Percentiles rank a stretch among this genome's conserved stretches.
Evolutionary conservation across 1,284 basidiomycete species (phyloP).

Genomic region (Ganoderma sp.): DNA sequence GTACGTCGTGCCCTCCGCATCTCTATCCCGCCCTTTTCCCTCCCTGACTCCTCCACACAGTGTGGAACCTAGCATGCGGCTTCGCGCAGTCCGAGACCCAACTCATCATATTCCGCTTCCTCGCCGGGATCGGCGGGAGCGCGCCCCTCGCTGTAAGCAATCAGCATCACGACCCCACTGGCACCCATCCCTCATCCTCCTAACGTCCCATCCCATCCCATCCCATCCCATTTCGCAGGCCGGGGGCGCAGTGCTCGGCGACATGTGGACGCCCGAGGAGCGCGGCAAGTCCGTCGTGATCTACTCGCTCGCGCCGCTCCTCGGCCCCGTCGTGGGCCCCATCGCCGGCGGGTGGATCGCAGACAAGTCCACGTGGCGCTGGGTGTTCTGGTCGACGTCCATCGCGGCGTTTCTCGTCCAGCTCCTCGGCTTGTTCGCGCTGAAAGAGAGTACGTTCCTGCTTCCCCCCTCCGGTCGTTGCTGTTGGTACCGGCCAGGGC

Average conservation of each 20-base stretch:
- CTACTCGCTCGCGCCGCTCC: slow-evolving; percentile 68
- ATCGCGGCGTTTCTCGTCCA: slow-evolving; percentile 59
- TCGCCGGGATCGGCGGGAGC: slow-evolving; percentile 67
- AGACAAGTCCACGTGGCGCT: slow-evolving; percentile 65
- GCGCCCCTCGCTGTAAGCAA: slow-evolving; percentile 57
- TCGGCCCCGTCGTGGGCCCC: slow-evolving; percentile 71
- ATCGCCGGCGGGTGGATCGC: slow-evolving; percentile 70
- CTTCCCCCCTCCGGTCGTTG: not conserved
- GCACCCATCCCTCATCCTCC: not conserved
- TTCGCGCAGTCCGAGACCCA: slow-evolving; percentile 39
- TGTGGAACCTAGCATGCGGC: slow-evolving; percentile 53
- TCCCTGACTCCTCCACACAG: slow-evolving; percentile 37
- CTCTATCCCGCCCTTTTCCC: no score
- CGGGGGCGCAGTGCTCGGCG: slow-evolving; percentile 73
- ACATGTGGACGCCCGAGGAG: slow-evolving; percentile 73
- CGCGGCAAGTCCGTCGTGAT: slow-evolving; percentile 71
- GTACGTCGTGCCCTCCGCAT: no score
- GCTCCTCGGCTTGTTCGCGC: slow-evolving; percentile 58
- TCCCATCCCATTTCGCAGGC: slow-evolving; percentile 43
- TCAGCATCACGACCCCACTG: no score
- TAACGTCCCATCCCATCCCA: no score
- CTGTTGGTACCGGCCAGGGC: not conserved
- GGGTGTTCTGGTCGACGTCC: slow-evolving; percentile 72
- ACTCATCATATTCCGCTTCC: slow-evolving; percentile 66
- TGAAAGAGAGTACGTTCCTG: slow-evolving; percentile 63